These are phyloP conservation scores for Inga leiocalycina DNA, from an alignment of 306 rosid genomes.

Conservation along the genomic window DNA sequence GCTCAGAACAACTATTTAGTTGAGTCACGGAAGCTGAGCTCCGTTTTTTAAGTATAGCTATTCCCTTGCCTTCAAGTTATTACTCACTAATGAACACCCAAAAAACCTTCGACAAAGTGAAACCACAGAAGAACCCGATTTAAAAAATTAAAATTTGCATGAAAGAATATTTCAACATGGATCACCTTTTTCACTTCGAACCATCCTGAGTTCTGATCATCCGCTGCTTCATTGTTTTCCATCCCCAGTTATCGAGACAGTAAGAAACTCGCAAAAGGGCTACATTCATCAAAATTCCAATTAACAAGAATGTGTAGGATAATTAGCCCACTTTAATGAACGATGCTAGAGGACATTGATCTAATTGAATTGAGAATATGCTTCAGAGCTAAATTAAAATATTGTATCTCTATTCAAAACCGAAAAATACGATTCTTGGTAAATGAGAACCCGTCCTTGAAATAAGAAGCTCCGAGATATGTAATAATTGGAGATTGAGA, in stretches of 20 bases:
- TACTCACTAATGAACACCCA: background rate
- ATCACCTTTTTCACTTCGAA: conserved; percentile 91
- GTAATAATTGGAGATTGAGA: conserved; percentile 26
- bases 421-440: conserved; percentile 9
- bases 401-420: background rate
- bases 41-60: background rate
- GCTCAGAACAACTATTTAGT: conserved; percentile 6
- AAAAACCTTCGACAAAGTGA: background rate
- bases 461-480: conserved; percentile 17
- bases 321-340: background rate
- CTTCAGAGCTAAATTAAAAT: background rate
- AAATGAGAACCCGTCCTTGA: conserved; percentile 17
- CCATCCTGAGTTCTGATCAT: conserved; percentile 98
- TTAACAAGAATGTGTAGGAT: conserved; percentile 6
- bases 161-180: conserved; percentile 15
- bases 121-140: background rate
- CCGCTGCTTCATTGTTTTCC: conserved; percentile 66
- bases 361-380: conserved; percentile 22
- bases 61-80: conserved; percentile 5
- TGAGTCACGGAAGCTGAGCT: background rate
- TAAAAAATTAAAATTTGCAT: background rate
- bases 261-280: conserved; percentile 19
- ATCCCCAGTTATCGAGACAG: conserved; percentile 52
- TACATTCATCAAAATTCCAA: conserved; percentile 33
- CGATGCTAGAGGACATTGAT: background rate